Conservation (phyloP, 2,329 filamentous ascomycete species). For the Claviceps pazoutovae region DNA sequence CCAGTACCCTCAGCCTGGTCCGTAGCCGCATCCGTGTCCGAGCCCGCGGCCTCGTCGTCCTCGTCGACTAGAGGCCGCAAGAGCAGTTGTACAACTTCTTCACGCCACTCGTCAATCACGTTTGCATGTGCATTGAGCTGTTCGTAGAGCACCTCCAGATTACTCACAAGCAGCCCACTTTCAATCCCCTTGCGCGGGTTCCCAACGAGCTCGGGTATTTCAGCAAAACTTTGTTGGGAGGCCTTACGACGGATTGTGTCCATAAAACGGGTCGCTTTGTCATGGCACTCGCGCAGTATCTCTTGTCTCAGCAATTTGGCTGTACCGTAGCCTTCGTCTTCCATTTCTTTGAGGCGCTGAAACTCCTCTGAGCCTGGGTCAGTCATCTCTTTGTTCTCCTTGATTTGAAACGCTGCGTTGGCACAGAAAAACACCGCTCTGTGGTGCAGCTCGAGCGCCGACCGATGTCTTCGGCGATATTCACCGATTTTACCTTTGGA, state of each 20-base stretch:
- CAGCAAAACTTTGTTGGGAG: slow-evolving; percentile 39
- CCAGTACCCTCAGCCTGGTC: slow-evolving; percentile 60
- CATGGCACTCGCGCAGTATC: slow-evolving; percentile 46
- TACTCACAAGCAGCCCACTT: slow-evolving; percentile 49
- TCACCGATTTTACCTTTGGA: slow-evolving; percentile 34
- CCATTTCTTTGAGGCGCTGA: slow-evolving; percentile 50
- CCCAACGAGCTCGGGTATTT: slow-evolving; percentile 44
- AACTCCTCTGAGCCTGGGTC: slow-evolving; percentile 54
- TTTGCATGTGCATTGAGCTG: slow-evolving; percentile 60
- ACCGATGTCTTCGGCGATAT: slow-evolving; percentile 50
- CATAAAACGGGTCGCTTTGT: slow-evolving; percentile 39
- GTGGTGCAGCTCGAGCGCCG: slow-evolving; percentile 67
- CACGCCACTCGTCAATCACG: slow-evolving; percentile 61
- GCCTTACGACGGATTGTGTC: slow-evolving; percentile 40
- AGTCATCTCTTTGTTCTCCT: slow-evolving; percentile 51
- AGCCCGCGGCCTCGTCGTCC: slow-evolving; percentile 57
- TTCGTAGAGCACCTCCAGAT: slow-evolving; percentile 48
- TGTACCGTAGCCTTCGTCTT: slow-evolving; percentile 58
- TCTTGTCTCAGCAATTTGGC: slow-evolving; percentile 70
- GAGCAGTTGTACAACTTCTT: slow-evolving; percentile 57
- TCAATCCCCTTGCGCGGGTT: slow-evolving; percentile 54
- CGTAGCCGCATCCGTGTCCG: slow-evolving; percentile 64
- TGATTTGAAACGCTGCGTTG: slow-evolving; percentile 74
- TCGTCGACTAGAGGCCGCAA: slow-evolving; percentile 69
- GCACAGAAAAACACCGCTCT: slow-evolving; percentile 73